Base-by-base conservation (phyloP, 805 yeast genomes). In the Candida corydali region DNA sequence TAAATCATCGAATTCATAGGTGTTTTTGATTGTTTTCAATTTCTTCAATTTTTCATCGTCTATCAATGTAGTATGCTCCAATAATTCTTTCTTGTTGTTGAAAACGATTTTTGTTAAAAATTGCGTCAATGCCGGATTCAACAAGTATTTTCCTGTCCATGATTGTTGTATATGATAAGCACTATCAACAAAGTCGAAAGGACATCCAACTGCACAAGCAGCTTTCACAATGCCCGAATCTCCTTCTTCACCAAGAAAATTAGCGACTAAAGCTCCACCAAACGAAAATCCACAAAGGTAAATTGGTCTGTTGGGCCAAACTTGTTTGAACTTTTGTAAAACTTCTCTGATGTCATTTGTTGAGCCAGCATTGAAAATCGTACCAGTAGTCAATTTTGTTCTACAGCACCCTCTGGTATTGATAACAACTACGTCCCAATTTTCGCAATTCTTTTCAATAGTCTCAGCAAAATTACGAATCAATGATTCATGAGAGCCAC, bases 401-500 rank as follows among this genome's bases (percentile, higher is more conserved):
- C 82, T 63, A 40, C 86, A 80, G 57, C 95, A 86, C 5, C 95
- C 95, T 34, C 95, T 65, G 3, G 80, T 64, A 52, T 84, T 85
- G 42, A 83, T 61, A 14, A 86, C 93, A 29, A 76, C 77, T 6
- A 76, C 69, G 43, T 82, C 89, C 66, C 83, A 82, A 32, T 41
- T 40, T 11, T 57, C 50, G 4, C 48, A 42, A 8, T 52, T 54
- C 8, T 43, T 39, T 3, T 70, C 55, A 12, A 76, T 52, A 16
- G 59, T 52, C 29, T 65, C 60, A 12, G 77, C 71, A 25, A 80
- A 52, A 38, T 84, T 71, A 17, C 93, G 69, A 28, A 86, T 77
- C 51, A 86, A 78, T 5, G 83, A 69, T 53, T 86, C 95, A 43
- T 81, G 84, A n/a, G 89, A 80, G 0, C 95, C 93, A 5, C 95